Conservation (phyloP, 2,329 filamentous ascomycete genomes). For the Aotearoamyces nothofagi region DNA sequence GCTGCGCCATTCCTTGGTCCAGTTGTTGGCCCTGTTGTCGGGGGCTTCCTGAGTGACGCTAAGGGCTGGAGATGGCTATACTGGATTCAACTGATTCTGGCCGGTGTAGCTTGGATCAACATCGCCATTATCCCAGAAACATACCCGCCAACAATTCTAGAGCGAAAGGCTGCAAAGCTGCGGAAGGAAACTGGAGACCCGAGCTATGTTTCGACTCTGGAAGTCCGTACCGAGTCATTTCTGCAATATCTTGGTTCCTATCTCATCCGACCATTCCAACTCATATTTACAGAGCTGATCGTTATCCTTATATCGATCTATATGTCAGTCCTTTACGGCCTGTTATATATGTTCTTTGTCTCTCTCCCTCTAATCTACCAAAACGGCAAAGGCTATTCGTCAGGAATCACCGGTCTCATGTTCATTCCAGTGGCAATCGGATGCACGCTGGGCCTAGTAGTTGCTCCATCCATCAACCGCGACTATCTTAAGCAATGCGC, state of each 20-base stretch:
- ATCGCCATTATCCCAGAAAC: constrained; percentile 46
- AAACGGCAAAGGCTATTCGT: constrained; percentile 38
- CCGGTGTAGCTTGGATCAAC: constrained; percentile 24
- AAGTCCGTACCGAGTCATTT: too few relatives aligned
- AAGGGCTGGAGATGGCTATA: constrained; percentile 55
- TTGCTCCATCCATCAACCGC: constrained; percentile 59
- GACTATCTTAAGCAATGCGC: constrained; percentile 52
- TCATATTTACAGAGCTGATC: too few relatives aligned
- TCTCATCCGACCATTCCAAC: too few relatives aligned
- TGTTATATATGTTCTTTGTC: too few relatives aligned
- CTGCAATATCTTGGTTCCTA: too few relatives aligned
- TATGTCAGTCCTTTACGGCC: too few relatives aligned
- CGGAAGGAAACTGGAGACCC: constrained; percentile 45
- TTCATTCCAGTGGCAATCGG: constrained; percentile 68
- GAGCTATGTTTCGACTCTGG: constrained; percentile 34
- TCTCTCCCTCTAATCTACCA: constrained; percentile 48
- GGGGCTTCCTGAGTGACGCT: constrained; percentile 34
- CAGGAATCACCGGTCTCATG: constrained; percentile 61
- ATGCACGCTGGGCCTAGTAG: constrained; percentile 50
- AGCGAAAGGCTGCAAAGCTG: constrained; percentile 45
- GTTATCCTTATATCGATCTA: too few relatives aligned
- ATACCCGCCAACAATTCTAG: constrained; percentile 62
- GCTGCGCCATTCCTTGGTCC: constrained; percentile 22
- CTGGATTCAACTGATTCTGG: constrained; percentile 45
- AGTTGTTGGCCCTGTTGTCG: constrained; percentile 20